Percentiles rank a stretch among this genome's conserved stretches.
Evolutionary conservation across 257 asterid genomes (phyloP).

Genomic region (Solanum virginianum): DNA sequence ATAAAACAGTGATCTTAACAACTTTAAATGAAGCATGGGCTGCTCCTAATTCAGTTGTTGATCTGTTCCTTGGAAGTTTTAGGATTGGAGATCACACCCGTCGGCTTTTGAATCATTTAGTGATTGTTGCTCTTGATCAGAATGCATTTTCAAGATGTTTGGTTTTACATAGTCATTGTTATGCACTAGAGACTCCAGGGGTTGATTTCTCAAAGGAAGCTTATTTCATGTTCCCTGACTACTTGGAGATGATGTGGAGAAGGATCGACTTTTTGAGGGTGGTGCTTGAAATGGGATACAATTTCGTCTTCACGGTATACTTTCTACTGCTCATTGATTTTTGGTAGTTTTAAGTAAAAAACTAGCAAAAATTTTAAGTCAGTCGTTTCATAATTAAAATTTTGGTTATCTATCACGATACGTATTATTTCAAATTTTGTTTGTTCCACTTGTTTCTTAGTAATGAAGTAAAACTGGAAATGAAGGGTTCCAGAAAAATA

Average conservation of each 20-base stretch:
- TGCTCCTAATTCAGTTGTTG: conserved; percentile 25
- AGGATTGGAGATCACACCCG: conserved; percentile 30
- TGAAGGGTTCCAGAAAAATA: not conserved
- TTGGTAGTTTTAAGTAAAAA: not conserved
- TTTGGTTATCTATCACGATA: not conserved
- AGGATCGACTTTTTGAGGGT: conserved; percentile 28
- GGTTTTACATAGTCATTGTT: conserved; percentile 21
- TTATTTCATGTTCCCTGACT: conserved; percentile 21
- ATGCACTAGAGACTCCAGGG: conserved; percentile 16
- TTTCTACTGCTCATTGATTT: not conserved
- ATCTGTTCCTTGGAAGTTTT: conserved; percentile 42
- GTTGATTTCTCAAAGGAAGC: conserved; percentile 31
- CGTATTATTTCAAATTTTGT: conserved; percentile 10
- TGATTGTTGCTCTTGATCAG: conserved; percentile 34
- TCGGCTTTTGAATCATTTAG: conserved; percentile 33
- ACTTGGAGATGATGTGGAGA: conserved; percentile 48
- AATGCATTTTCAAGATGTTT: conserved; percentile 25
- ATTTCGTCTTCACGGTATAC: conserved; percentile 38
- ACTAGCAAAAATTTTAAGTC: not conserved
- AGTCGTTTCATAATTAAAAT: not conserved
- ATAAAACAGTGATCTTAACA: conserved; percentile 39
- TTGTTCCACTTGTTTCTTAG: conserved; percentile 17
- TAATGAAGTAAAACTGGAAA: not conserved
- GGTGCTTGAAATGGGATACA: conserved; percentile 37
- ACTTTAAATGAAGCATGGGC: conserved; percentile 47